phyloP scores from a whole-genome alignment of 23 red algal genomes.

The Chondrus crispus region DNA sequence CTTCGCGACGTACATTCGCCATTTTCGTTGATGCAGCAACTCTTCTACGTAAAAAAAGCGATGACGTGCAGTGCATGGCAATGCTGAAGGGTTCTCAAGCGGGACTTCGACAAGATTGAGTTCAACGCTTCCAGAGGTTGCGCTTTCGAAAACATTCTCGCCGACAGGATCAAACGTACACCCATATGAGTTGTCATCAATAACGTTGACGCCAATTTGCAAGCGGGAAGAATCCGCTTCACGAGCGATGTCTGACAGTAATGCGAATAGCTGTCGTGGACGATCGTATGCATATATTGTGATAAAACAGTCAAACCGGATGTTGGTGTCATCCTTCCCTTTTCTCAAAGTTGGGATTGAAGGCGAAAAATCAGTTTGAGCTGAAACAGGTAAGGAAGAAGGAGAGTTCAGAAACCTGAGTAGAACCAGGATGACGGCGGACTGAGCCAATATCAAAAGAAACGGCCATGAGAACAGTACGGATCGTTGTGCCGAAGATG shows the following conservation, averaged over 20 bases:
- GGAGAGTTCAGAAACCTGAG: too few species aligned
- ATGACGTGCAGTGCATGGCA: slow-evolving; percentile 35
- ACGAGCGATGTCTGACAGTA: slow-evolving; percentile 59
- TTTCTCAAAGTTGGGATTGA: too few species aligned
- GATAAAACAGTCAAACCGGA: slow-evolving; percentile 50
- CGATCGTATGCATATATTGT: slow-evolving; percentile 90
- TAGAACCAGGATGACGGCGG: too few species aligned
- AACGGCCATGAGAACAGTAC: too few species aligned
- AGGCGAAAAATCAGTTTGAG: background rate
- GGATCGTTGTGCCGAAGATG: too few species aligned
- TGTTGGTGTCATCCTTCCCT: too few species aligned
- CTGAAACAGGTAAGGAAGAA: background rate
- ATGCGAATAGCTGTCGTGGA: slow-evolving; percentile 39
- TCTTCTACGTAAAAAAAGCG: slow-evolving; percentile 38
- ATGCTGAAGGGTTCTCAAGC: background rate
- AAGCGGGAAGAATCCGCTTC: slow-evolving; percentile 9
- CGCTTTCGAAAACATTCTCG: slow-evolving; percentile 50
- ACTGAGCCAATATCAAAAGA: too few species aligned
- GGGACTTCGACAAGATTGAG: background rate
- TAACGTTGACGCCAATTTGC: slow-evolving; percentile 56
- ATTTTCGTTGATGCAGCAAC: slow-evolving; percentile 34
- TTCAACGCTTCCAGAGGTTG: background rate
- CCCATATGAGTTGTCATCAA: slow-evolving; percentile 84
- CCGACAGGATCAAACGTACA: slow-evolving; percentile 32
- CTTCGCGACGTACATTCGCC: slow-evolving; percentile 61